Conservation (phyloP, 1,284 basidiomycete genomes). For the Sphagnurus paluster region DNA sequence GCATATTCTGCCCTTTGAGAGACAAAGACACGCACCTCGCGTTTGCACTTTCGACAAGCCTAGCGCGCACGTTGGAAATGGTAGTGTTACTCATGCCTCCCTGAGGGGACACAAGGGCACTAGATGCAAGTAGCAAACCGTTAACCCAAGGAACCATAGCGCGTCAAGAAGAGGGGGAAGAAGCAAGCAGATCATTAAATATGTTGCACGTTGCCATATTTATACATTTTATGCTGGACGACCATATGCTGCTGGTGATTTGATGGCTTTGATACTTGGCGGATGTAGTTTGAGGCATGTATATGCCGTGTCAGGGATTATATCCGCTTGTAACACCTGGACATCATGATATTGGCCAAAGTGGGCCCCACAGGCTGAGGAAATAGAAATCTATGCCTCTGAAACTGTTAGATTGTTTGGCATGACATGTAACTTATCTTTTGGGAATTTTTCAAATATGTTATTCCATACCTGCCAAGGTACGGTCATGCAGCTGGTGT, state of each 20-base stretch:
- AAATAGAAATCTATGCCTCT: no score
- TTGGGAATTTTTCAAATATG: background rate
- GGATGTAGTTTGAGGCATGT: background rate
- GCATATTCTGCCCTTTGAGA: background rate
- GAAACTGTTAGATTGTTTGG: no score
- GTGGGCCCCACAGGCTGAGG: no score
- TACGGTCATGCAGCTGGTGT: slow-evolving; percentile 2
- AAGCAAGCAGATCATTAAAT: no score
- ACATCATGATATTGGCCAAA: no score
- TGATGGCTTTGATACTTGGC: slow-evolving; percentile 11
- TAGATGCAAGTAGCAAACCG: slow-evolving; percentile 12
- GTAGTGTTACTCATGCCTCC: slow-evolving; percentile 23
- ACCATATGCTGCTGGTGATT: background rate
- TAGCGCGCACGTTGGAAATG: slow-evolving; percentile 25
- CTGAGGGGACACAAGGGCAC: slow-evolving; percentile 7
- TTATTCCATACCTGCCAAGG: background rate
- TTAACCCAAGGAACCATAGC: slow-evolving; percentile 13
- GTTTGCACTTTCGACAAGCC: slow-evolving; percentile 26
- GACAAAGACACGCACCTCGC: slow-evolving; percentile 20
- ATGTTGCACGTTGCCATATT: slow-evolving; percentile 3
- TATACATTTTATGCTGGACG: slow-evolving; percentile 3
- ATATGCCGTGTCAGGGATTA: background rate
- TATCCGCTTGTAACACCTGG: no score
- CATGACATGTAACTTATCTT: background rate
- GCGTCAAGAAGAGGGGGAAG: slow-evolving; percentile 2